Conservation (phyloP, 257 asterid species). For the Cinchona pubescens region DNA sequence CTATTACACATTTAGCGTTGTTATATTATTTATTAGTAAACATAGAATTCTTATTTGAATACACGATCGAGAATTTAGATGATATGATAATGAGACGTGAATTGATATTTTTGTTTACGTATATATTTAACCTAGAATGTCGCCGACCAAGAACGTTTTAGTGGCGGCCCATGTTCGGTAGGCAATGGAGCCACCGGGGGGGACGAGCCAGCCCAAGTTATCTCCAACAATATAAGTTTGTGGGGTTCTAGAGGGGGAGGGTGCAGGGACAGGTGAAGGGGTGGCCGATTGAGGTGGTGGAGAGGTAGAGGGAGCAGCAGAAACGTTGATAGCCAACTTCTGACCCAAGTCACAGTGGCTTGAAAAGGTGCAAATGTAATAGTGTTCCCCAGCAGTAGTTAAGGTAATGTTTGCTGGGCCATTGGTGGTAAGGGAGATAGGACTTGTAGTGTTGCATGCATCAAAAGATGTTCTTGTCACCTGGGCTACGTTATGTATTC, state of each 20-base stretch:
- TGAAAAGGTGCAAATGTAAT: constrained; percentile 47
- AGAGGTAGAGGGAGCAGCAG: constrained; percentile 28
- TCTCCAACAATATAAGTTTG: constrained; percentile 56
- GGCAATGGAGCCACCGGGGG: constrained; percentile 40
- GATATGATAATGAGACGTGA: neutral
- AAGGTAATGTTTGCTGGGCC: constrained; percentile 56
- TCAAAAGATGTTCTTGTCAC: constrained; percentile 41
- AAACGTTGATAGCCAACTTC: constrained; percentile 60
- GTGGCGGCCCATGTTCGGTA: constrained; percentile 59
- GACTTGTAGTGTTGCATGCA: constrained; percentile 45
- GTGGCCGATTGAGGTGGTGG: constrained; percentile 27
- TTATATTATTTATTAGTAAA: too few relatives aligned
- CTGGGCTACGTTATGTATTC: constrained; percentile 50
- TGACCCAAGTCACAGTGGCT: constrained; percentile 53
- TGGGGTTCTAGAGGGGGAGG: constrained; percentile 39
- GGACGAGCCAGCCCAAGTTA: constrained; percentile 59
- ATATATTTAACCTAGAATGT: constrained; percentile 62
- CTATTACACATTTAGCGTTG: too few relatives aligned
- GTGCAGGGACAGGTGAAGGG: constrained; percentile 31
- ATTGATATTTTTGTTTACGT: constrained; percentile 7
- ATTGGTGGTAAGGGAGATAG: constrained; percentile 34
- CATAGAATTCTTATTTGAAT: too few relatives aligned
- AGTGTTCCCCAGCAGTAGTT: constrained; percentile 49
- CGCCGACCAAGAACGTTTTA: constrained; percentile 56
- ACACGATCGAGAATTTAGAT: too few relatives aligned